These are phyloP conservation scores for Papiliotrema fonsecae DNA, from an alignment of 1,284 basidiomycete genomes.

Conservation along the genomic window DNA sequence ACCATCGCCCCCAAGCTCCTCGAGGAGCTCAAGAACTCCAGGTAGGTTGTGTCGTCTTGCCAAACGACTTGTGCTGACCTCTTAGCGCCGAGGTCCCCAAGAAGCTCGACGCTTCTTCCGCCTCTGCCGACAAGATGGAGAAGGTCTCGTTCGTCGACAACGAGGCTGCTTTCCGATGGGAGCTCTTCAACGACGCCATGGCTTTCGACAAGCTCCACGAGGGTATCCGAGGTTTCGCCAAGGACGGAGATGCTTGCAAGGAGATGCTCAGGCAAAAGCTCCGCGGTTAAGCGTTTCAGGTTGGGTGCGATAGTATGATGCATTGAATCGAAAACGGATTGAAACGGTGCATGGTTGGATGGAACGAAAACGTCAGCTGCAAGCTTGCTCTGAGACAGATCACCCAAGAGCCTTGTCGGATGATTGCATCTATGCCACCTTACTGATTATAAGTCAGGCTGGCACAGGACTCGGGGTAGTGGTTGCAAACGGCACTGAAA, in stretches of 20 bases:
- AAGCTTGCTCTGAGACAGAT: too few relatives aligned
- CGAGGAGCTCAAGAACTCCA: slow-evolving; percentile 83
- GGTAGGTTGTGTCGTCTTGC: slow-evolving; percentile 20
- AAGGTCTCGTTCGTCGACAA: slow-evolving; percentile 88
- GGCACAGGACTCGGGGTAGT: too few relatives aligned
- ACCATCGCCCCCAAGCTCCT: slow-evolving; percentile 89
- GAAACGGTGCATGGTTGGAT: too few relatives aligned
- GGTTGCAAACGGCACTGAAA: not conserved
- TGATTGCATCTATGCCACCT: too few relatives aligned
- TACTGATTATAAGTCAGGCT: too few relatives aligned
- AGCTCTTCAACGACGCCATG: slow-evolving; percentile 85
- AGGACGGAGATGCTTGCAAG: slow-evolving; percentile 89
- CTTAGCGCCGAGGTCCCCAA: slow-evolving; percentile 68
- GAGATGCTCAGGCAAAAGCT: slow-evolving; percentile 75
- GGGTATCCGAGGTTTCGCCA: slow-evolving; percentile 95
- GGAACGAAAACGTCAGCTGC: too few relatives aligned
- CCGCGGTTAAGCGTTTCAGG: slow-evolving; percentile 17
- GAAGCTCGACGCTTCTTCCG: slow-evolving; percentile 66
- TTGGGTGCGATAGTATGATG: too few relatives aligned
- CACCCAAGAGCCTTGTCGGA: too few relatives aligned
- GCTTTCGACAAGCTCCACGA: slow-evolving; percentile 93
- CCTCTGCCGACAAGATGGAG: slow-evolving; percentile 58
- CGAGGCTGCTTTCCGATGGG: slow-evolving; percentile 93
- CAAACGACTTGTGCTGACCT: not conserved
- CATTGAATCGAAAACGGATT: too few relatives aligned